Percentiles rank a stretch among this genome's conserved stretches.
Evolutionary conservation across 768 basidiomycete genomes (phyloP).

Genomic region (Tubosaeta sp.): DNA sequence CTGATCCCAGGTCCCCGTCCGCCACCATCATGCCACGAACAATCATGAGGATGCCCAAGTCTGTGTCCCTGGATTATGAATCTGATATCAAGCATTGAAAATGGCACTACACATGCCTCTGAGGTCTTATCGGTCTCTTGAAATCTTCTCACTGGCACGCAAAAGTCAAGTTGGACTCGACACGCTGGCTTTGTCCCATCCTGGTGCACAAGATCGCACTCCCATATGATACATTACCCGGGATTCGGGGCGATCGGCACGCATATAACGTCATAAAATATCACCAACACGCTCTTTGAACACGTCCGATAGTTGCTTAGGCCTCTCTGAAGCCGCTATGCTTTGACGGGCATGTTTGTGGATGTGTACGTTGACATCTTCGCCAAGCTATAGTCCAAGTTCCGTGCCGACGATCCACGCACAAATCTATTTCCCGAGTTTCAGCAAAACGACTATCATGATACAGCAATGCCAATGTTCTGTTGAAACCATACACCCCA

Average conservation of each 20-base stretch:
- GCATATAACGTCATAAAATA: background rate
- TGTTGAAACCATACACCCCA: constrained; percentile 12
- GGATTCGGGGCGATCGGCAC: constrained; percentile 7
- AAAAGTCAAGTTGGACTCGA: constrained; percentile 1
- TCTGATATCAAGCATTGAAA: background rate
- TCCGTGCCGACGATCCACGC: constrained; percentile 1
- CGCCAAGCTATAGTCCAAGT: background rate
- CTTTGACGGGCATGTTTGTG: too few species aligned
- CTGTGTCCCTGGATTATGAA: background rate
- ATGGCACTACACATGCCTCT: background rate
- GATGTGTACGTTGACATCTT: too few species aligned
- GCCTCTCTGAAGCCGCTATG: background rate
- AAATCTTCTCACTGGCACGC: background rate
- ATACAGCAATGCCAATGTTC: constrained; percentile 10
- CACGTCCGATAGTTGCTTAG: background rate
- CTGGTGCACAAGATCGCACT: background rate
- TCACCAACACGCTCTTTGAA: background rate
- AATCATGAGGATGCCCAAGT: background rate
- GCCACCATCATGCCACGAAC: background rate
- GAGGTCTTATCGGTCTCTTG: constrained; percentile 3
- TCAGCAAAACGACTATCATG: constrained; percentile 5
- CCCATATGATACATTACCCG: constrained; percentile 1
- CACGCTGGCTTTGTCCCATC: background rate
- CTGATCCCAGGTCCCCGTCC: background rate
- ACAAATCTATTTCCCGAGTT: background rate